These are phyloP conservation scores for Scorias spongiosa DNA, from an alignment of 2,329 filamentous ascomycete species.

Conservation along the genomic window DNA sequence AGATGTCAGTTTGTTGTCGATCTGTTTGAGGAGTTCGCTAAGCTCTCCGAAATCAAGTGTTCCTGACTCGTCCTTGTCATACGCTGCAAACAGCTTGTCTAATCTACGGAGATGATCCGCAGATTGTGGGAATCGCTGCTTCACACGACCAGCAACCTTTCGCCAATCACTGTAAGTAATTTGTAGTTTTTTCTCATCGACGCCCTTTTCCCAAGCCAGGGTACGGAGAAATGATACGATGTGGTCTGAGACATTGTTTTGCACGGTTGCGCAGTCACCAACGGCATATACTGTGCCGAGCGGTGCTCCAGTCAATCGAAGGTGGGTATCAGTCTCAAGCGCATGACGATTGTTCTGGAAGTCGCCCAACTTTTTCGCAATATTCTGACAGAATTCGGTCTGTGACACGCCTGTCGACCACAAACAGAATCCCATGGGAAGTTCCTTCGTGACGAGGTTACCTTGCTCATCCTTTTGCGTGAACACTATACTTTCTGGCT, in stretches of 20 bases:
- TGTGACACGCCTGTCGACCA: slow-evolving; percentile 95
- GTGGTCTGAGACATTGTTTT: slow-evolving; percentile 91
- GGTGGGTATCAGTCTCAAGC: slow-evolving; percentile 84
- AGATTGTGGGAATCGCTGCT: slow-evolving; percentile 82
- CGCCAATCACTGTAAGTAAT: slow-evolving; percentile 84
- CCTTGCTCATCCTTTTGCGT: slow-evolving; percentile 65
- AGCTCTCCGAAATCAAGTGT: slow-evolving; percentile 91
- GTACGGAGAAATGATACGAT: slow-evolving; percentile 79
- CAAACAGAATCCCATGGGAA: slow-evolving; percentile 89
- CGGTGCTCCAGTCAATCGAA: slow-evolving; percentile 76
- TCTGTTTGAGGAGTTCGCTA: slow-evolving; percentile 72
- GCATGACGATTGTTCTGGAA: slow-evolving; percentile 78
- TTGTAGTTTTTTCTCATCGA: slow-evolving; percentile 75
- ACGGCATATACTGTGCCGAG: slow-evolving; percentile 93
- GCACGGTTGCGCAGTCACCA: slow-evolving; percentile 88
- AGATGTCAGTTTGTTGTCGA: slow-evolving; percentile 87
- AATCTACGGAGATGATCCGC: slow-evolving; percentile 72
- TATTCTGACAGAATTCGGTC: slow-evolving; percentile 59
- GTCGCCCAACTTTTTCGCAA: slow-evolving; percentile 58
- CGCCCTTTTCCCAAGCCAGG: slow-evolving; percentile 80
- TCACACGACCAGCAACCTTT: slow-evolving; percentile 65
- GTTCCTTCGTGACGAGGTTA: slow-evolving; percentile 67
- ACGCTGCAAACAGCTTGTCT: slow-evolving; percentile 79
- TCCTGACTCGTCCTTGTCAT: slow-evolving; percentile 84
- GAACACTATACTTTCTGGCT: slow-evolving; percentile 71